These are phyloP conservation scores for Pneumocystis wakefieldiae DNA, from an alignment of 1,139 yeast species.

Conservation along the genomic window DNA sequence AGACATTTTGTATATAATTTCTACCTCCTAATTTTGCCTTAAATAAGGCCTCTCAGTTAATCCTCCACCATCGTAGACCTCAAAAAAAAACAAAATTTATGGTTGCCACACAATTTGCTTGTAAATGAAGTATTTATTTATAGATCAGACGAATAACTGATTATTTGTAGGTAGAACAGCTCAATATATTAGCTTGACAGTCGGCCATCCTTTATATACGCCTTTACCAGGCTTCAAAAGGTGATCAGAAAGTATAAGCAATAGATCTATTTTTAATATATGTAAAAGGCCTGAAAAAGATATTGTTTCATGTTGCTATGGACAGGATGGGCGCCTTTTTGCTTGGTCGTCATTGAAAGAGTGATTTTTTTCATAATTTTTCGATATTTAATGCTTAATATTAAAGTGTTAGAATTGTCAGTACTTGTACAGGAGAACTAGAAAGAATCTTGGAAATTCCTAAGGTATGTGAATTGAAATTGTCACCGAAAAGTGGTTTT, in stretches of 20 bases:
- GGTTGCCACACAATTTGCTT: slow-evolving; percentile 9
- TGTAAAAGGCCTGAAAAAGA: slow-evolving; percentile 17
- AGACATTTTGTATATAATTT: background rate
- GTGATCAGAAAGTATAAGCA: slow-evolving; percentile 11
- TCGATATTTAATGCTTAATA: background rate
- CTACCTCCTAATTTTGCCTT: background rate
- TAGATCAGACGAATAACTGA: too few species aligned
- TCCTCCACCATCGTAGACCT: background rate
- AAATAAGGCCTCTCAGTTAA: background rate
- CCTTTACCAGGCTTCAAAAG: slow-evolving; percentile 18
- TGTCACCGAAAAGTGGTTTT: slow-evolving; percentile 78
- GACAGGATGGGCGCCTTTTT: slow-evolving; percentile 33
- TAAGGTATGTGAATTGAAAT: slow-evolving; percentile 66
- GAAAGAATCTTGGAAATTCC: slow-evolving; percentile 34
- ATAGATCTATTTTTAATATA: slow-evolving; percentile 1
- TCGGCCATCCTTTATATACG: slow-evolving; percentile 34
- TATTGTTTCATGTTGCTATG: slow-evolving; percentile 25
- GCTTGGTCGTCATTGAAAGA: slow-evolving; percentile 32
- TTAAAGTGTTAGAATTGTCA: slow-evolving; percentile 37
- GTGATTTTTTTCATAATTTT: background rate
- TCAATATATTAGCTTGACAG: slow-evolving; percentile 42
- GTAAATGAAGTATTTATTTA: background rate
- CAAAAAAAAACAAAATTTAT: background rate
- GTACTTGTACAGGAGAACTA: slow-evolving; percentile 37
- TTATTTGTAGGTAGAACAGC: slow-evolving; percentile 41